These are phyloP conservation scores for Ilyonectria mors-panacis DNA, from an alignment of 2,329 filamentous ascomycete genomes.

Conservation along the genomic window DNA sequence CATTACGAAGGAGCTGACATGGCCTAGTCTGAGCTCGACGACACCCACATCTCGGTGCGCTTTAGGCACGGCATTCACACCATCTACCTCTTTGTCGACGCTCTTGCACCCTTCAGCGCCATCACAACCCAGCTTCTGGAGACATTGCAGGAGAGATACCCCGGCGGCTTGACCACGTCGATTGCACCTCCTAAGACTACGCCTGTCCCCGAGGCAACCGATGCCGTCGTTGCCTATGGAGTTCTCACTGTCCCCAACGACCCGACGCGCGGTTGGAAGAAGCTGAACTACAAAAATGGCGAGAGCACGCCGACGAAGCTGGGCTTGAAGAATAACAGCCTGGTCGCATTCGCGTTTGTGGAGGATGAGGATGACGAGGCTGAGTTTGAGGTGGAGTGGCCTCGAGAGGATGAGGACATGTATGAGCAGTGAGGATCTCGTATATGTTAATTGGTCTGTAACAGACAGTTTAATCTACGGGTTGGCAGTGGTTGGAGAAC, in stretches of 20 bases:
- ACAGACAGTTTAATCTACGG: not conserved
- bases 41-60: slow-evolving; percentile 74
- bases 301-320: slow-evolving; percentile 59
- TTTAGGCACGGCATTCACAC: slow-evolving; percentile 83
- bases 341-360: slow-evolving; percentile 66
- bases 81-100: slow-evolving; percentile 76
- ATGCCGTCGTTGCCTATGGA: slow-evolving; percentile 62
- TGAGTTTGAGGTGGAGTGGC: slow-evolving; percentile 63
- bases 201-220: slow-evolving; percentile 58
- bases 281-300: slow-evolving; percentile 55
- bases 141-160: slow-evolving; percentile 71
- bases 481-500: not conserved
- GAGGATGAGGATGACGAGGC: slow-evolving; percentile 57
- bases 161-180: slow-evolving; percentile 63
- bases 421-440: slow-evolving; percentile 39
- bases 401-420: slow-evolving; percentile 59
- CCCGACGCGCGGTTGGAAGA: slow-evolving; percentile 64
- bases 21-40: slow-evolving; percentile 52
- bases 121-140: slow-evolving; percentile 72
- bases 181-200: slow-evolving; percentile 52
- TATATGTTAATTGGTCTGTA: not conserved
- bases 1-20: slow-evolving; percentile 13
- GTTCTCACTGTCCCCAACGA: slow-evolving; percentile 62
- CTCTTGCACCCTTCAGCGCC: slow-evolving; percentile 68
- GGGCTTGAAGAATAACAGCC: slow-evolving; percentile 62